These are phyloP conservation scores for Cucurbita pepo DNA, from an alignment of 306 rosid species.

Conservation along the genomic window DNA sequence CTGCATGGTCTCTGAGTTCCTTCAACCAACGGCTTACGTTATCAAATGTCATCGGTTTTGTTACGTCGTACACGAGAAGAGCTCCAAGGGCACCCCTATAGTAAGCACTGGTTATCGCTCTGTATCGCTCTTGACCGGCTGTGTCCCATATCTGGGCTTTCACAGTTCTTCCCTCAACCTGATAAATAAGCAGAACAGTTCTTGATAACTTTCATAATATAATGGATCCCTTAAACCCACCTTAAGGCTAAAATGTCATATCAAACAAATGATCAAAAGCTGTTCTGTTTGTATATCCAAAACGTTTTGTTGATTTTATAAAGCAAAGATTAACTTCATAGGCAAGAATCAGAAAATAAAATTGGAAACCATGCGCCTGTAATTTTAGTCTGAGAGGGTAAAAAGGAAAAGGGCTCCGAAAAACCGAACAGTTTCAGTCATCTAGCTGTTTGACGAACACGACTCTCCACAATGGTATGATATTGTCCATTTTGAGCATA, in stretches of 20 bases:
- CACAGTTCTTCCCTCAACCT: constrained; percentile 90
- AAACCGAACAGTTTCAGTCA: not conserved
- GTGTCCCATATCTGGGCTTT: constrained; percentile 98
- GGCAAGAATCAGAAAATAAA: not conserved
- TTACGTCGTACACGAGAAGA: constrained; percentile 66
- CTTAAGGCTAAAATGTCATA: not conserved
- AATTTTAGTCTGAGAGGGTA: not conserved
- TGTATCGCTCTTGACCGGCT: constrained; percentile 91
- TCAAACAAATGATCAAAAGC: not conserved
- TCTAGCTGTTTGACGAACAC: no score
- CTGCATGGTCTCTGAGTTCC: constrained; percentile 93
- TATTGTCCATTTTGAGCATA: no score
- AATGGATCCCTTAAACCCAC: not conserved
- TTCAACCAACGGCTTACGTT: constrained; percentile 83
- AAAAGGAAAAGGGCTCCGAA: not conserved
- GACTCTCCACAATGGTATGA: no score
- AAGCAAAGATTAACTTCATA: not conserved
- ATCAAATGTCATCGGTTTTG: constrained; percentile 78
- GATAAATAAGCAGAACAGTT: not conserved
- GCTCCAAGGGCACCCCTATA: constrained; percentile 94
- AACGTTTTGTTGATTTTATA: not conserved
- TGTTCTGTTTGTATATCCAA: not conserved
- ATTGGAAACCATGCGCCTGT: not conserved
- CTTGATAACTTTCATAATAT: not conserved
- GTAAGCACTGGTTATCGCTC: constrained; percentile 91